Base-by-base conservation (phyloP, 2,329 filamentous ascomycete species). In the Knufia petricola region DNA sequence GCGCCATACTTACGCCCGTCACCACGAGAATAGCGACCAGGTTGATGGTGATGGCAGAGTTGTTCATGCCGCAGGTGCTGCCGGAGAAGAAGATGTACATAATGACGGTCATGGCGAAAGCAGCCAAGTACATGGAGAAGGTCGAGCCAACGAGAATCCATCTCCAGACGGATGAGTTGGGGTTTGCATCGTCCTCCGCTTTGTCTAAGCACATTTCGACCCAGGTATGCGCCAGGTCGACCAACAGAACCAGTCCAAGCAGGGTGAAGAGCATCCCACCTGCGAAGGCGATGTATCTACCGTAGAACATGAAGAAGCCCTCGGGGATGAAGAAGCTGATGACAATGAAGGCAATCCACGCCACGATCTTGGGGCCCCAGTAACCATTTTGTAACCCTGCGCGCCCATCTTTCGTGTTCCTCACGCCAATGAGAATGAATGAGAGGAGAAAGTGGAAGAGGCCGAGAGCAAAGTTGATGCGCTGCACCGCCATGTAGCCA, bases 81-180 rank as follows among this genome's bases (percentile, higher is more conserved):
- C 71, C 69, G 3, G 90, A 90, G 61, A 98, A 98, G 77, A 95
- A 98, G 64, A 94, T 78, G 73, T 96, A 98, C 81, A 95, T 94
- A 61, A 98, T 69, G 53, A 95, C 82, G 1, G 90, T 96, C 87
- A 98, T 95, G 58, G 82, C 87, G 46, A 96, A 72, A 13, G 88
- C 94, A 32, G 81, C 83, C 54, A 94, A 61, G 68, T 95, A 98
- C 92, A 98, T 98, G 66, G 84, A 78, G 50, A 96, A 68, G 0
- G 92, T 95, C 6, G 88, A 95, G 37, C 89, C 88, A 58, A 98
- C 89, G 45, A 98, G 77, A 50, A 96, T 72, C 23, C 79, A 79
- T 52, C 89, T 82, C 92, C 92, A 98, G 20, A 85, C 64, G 3
- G 88, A 95, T 63, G 95, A 88, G 39, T 79, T 84, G 4, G 51